phyloP scores from a whole-genome alignment of 352 stramenopile genomes.

The Phytopythium mirpurense region DNA sequence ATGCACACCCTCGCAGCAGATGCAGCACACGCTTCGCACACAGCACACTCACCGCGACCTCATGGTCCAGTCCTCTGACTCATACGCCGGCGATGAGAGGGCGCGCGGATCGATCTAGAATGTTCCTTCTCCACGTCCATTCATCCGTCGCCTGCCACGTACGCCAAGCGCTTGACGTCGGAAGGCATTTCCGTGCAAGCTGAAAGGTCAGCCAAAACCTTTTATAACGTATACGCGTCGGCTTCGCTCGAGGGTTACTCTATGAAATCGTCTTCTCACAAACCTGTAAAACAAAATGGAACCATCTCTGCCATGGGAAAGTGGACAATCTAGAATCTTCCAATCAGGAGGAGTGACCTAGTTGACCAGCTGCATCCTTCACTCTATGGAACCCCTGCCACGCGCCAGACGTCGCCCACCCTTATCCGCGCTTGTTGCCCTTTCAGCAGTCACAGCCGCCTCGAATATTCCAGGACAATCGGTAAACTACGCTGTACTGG shows the following conservation, averaged over 20 bases:
- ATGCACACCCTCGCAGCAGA: no score
- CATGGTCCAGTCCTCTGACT: no score
- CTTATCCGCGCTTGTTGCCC: no score
- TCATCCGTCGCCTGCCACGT: no score
- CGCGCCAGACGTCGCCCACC: slow-evolving; percentile 19
- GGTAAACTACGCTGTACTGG: slow-evolving; percentile 9
- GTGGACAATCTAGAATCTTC: slow-evolving; percentile 72
- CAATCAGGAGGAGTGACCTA: slow-evolving; percentile 20
- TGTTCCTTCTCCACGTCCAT: no score
- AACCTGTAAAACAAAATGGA: background rate
- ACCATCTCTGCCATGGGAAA: background rate
- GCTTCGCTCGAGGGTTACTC: background rate
- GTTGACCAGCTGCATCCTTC: background rate
- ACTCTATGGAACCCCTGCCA: background rate
- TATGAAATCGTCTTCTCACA: background rate
- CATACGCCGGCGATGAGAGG: no score
- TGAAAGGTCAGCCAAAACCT: no score
- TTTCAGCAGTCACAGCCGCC: slow-evolving; percentile 15
- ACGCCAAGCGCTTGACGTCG: no score
- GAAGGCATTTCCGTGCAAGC: no score
- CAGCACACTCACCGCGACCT: no score
- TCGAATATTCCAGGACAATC: background rate
- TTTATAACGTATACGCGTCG: background rate
- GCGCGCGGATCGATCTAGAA: no score
- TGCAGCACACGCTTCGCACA: no score